phyloP scores from a whole-genome alignment of 2,329 filamentous ascomycete genomes.

The Pseudocercospora cruenta region DNA sequence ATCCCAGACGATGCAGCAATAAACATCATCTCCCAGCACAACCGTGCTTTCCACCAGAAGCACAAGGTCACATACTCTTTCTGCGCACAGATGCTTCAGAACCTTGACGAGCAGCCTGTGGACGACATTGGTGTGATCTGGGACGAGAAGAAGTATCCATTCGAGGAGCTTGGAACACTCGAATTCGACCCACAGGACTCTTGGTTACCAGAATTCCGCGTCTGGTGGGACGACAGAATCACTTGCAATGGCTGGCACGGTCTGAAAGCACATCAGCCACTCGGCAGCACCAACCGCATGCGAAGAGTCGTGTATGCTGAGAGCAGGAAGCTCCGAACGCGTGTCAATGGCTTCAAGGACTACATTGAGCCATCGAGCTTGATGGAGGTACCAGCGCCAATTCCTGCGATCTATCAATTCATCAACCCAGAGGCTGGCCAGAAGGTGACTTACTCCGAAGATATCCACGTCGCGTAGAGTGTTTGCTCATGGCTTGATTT shows the following conservation, averaged over 20 bases:
- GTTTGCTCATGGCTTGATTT: neutral
- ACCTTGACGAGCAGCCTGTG: slow-evolving; percentile 40
- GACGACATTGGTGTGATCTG: slow-evolving; percentile 41
- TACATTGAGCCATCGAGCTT: slow-evolving; percentile 45
- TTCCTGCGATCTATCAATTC: slow-evolving; percentile 34
- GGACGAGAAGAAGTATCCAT: slow-evolving; percentile 40
- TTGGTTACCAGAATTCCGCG: slow-evolving; percentile 46
- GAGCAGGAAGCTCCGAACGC: slow-evolving; percentile 44
- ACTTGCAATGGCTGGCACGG: slow-evolving; percentile 48
- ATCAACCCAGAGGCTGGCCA: slow-evolving; percentile 31
- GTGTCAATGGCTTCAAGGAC: slow-evolving; percentile 45
- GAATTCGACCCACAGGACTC: slow-evolving; percentile 47
- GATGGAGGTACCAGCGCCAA: slow-evolving; percentile 43
- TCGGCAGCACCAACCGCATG: slow-evolving; percentile 47
- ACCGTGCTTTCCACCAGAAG: slow-evolving; percentile 38
- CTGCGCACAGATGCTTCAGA: slow-evolving; percentile 40
- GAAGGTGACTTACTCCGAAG: slow-evolving; percentile 28
- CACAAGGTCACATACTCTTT: slow-evolving; percentile 42
- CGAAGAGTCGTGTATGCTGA: slow-evolving; percentile 47
- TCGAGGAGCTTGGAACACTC: slow-evolving; percentile 39
- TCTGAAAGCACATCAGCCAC: slow-evolving; percentile 43
- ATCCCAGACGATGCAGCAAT: slow-evolving; percentile 37
- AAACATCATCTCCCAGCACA: slow-evolving; percentile 40
- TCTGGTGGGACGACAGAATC: slow-evolving; percentile 47
- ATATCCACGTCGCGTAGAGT: slow-evolving; percentile 12